These are phyloP conservation scores for Eustoma russellianum DNA, from an alignment of 257 asterid species.

Conservation along the genomic window DNA sequence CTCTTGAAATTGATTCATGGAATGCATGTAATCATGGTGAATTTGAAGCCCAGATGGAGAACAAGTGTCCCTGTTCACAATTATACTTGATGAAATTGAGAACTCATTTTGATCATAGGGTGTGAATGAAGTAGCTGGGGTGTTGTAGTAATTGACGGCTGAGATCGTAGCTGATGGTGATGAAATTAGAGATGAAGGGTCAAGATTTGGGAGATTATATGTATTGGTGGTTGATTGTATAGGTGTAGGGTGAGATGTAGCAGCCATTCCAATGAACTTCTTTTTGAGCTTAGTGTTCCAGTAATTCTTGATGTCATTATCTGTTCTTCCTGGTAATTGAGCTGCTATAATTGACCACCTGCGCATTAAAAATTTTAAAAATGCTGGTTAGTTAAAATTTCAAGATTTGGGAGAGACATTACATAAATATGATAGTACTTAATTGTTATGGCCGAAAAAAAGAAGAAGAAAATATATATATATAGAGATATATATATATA, in stretches of 20 bases:
- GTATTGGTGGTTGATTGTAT: constrained; percentile 7
- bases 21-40: constrained; percentile 13
- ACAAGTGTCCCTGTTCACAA: constrained; percentile 3
- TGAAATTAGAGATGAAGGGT: constrained; percentile 10
- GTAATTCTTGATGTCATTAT: constrained; percentile 78
- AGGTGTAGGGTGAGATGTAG: constrained; percentile 24
- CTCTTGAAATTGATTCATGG: constrained; percentile 13
- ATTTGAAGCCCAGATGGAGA: constrained; percentile 6
- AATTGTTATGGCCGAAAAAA: too few relatives aligned
- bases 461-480: too few relatives aligned
- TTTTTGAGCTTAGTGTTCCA: constrained; percentile 94
- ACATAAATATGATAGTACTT: background rate
- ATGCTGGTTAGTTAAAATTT: background rate
- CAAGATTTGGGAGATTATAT: constrained; percentile 3
- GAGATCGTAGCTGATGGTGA: constrained; percentile 9
- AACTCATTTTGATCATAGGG: background rate
- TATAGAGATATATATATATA: too few relatives aligned
- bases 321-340: constrained; percentile 76
- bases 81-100: constrained; percentile 7
- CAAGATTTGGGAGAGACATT: background rate
- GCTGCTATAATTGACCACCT: constrained; percentile 81
- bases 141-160: background rate
- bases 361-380: background rate
- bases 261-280: constrained; percentile 24
- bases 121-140: constrained; percentile 1